These are phyloP conservation scores for Heterobasidion occidentale DNA, from an alignment of 1,284 basidiomycete species.

Conservation along the genomic window DNA sequence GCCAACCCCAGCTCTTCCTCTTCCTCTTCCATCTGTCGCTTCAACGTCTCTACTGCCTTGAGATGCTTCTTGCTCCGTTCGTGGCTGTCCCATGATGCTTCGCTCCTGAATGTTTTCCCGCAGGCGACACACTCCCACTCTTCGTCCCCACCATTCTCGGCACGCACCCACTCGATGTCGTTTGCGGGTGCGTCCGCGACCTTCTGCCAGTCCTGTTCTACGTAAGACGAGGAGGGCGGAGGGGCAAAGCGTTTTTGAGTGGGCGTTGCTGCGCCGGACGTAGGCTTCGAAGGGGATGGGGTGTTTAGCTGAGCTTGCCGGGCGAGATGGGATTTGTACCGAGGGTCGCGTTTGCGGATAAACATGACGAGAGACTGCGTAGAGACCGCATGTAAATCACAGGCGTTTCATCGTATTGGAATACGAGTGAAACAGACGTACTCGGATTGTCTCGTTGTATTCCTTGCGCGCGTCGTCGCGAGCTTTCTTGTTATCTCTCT, in stretches of 20 bases:
- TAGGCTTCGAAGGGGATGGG: conserved; percentile 20
- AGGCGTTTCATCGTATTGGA: neutral
- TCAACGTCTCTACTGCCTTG: conserved; percentile 76
- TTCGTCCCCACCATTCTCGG: conserved; percentile 62
- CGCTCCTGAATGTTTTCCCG: conserved; percentile 83
- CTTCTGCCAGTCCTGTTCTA: conserved; percentile 84
- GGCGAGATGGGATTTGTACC: conserved; percentile 72
- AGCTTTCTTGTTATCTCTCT: conserved; percentile 92
- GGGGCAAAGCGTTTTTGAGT: conserved; percentile 10
- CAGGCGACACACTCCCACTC: conserved; percentile 98
- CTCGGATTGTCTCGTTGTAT: conserved; percentile 89
- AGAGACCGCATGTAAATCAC: neutral
- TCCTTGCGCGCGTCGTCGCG: conserved; percentile 84
- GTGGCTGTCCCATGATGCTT: conserved; percentile 94
- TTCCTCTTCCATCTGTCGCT: conserved; percentile 71
- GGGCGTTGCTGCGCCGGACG: conserved; percentile 9
- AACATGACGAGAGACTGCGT: conserved; percentile 76
- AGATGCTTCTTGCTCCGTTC: conserved; percentile 95
- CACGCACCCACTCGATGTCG: conserved; percentile 63
- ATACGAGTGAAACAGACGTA: conserved; percentile 27
- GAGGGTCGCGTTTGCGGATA: conserved; percentile 89
- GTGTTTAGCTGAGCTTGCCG: conserved; percentile 33
- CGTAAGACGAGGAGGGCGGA: conserved; percentile 29
- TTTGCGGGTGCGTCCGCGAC: conserved; percentile 37
- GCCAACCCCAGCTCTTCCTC: conserved; percentile 48